Evolutionary conservation across 306 rosid genomes (phyloP), one percentile per base, ranked within the genome.

Genomic region (Gleditsia sinensis): DNA sequence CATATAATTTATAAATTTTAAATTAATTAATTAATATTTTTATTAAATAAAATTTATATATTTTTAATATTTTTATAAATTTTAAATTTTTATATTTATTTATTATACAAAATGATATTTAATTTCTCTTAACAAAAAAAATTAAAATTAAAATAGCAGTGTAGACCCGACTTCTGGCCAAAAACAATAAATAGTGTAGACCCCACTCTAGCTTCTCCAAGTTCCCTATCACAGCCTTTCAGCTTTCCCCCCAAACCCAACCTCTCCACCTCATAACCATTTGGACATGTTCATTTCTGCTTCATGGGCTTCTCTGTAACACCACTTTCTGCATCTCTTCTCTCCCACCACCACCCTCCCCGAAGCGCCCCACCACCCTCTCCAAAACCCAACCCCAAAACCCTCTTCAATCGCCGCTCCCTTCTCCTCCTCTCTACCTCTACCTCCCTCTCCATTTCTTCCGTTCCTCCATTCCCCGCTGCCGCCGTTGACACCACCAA

Each of bases 271-370:
- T 33, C 77, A n/a, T 21, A 6, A 10, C 28, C 67, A 8, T 24
- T 9, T 14, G 67, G 75, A 77, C 34, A 67, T 79, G 64, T 11
- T 77, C 78, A 21, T 74, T 45, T n/a, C 58, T 27, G 6, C 78
- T 77, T 70, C 72, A 91, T 91, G 97, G 86, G 72, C 73, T 68
- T 19, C 82, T 72, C 86, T 54, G 65, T 83, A 13, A 51, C 79
- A 2, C 81, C 75, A 3, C 36, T 75, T 43, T 74, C 69, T 9
- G 71, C 73, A 5, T 71, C 72, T 23, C 67, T 74, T 74, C 42
- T 57, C 39, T 71, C 54, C 65, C 19, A 20, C 82, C 43, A 30
- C 17, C 67, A 36, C n/a, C 24, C 76, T 5, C 58, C 28, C 20
- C 51, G 5, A 43, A 43, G 0, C 13, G 3, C 4, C n/a, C 67